A percentile compares a stretch with the other conserved stretches of the same genome.
These are phyloP conservation scores for Salix brachista DNA, from an alignment of 345 rosid species.

Conservation along the genomic window DNA sequence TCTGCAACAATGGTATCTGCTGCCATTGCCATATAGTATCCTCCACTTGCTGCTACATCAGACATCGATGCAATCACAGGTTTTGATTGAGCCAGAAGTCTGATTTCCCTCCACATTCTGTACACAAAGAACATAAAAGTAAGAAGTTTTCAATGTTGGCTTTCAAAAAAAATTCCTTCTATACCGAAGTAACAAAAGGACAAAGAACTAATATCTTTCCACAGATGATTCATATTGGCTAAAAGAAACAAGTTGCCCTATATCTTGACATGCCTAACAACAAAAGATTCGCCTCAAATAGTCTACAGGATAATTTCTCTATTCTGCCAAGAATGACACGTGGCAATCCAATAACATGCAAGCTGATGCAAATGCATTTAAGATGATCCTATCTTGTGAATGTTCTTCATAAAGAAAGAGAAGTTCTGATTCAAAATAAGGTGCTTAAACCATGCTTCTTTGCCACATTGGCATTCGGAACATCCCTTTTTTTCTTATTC, in stretches of 20 bases:
- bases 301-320: no score
- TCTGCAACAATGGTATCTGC: constrained; percentile 70
- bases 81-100: constrained; percentile 69
- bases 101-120: constrained; percentile 97
- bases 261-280: no score
- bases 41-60: constrained; percentile 97
- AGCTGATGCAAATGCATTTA: not conserved
- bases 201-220: not conserved
- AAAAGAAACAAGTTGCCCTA: no score
- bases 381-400: not conserved
- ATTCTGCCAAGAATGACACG: not conserved
- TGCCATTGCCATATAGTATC: constrained; percentile 98
- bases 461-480: no score
- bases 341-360: not conserved
- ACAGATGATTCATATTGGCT: no score
- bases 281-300: no score
- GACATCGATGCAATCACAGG: constrained; percentile 92
- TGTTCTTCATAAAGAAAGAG: no score
- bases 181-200: not conserved
- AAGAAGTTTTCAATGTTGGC: not conserved
- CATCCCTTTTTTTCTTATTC: no score
- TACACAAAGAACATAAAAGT: constrained; percentile 15
- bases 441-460: no score
- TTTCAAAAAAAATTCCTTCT: not conserved
- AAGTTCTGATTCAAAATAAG: no score